Conservation (phyloP, 768 basidiomycete species). For the Rhizopogon rudus region DNA sequence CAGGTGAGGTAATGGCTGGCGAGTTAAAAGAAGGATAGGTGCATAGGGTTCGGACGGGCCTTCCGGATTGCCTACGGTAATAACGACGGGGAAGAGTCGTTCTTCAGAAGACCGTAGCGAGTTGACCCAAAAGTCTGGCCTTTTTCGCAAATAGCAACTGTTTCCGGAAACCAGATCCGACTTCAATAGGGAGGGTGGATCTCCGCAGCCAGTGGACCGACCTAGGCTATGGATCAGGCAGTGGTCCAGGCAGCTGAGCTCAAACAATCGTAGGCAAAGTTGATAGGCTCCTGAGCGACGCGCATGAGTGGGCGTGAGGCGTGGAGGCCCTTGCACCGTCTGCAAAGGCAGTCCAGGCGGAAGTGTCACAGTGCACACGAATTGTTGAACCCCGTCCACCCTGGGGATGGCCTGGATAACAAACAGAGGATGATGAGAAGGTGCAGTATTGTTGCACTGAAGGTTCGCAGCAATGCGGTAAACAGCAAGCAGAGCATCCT, state of each 20-base stretch:
- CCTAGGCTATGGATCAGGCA: conserved; percentile 32
- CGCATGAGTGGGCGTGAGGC: conserved; percentile 45
- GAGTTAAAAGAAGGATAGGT: conserved; percentile 63
- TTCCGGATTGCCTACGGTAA: conserved; percentile 24
- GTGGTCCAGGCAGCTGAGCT: conserved; percentile 47
- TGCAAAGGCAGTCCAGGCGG: conserved; percentile 38
- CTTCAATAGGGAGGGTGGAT: not conserved
- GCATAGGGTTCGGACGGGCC: conserved; percentile 34
- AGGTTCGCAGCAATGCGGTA: conserved; percentile 41
- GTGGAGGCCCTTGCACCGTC: conserved; percentile 39
- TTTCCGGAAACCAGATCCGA: conserved; percentile 36
- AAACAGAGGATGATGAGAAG: conserved; percentile 14
- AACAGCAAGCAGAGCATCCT: conserved; percentile 53
- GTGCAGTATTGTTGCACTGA: conserved; percentile 5
- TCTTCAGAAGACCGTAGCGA: conserved; percentile 20
- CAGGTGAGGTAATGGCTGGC: conserved; percentile 58
- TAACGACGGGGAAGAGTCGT: conserved; percentile 35
- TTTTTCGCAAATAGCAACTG: conserved; percentile 51
- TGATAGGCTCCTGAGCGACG: conserved; percentile 55
- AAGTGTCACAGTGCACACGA: conserved; percentile 47
- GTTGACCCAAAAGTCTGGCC: conserved; percentile 65
- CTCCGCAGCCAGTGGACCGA: not conserved
- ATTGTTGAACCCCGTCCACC: conserved; percentile 23
- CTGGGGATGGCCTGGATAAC: conserved; percentile 4
- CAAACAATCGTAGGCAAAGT: conserved; percentile 47